Evolutionary conservation across 306 rosid species (phyloP), one percentile per base, ranked within the genome.

Genomic region (Cicer yamashitae): DNA sequence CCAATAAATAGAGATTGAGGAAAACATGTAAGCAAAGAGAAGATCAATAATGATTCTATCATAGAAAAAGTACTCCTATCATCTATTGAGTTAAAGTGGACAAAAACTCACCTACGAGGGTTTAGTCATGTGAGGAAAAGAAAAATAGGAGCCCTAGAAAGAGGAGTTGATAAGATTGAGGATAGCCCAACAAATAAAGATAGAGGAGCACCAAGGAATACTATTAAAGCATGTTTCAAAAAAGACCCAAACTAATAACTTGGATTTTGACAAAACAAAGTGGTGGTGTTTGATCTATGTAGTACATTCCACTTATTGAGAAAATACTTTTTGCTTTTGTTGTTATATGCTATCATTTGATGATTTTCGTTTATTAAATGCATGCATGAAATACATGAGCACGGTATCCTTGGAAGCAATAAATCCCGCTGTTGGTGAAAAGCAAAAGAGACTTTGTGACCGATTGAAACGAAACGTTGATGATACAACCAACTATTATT

Each of bases 51-150:
- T 44, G 44, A 46, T 58, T 73, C 40, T 45, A 57, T 45, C 25
- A 59, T 59, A 57, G 77, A 58, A 59, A 58, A 44, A 73, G 68
- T 44, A 44, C 25, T 40, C 12, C 43, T 71, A 71, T 22, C 66
- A 54, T 2, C 13, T 73, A 58, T 59, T 14, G 20, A 7, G 58
- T 18, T 43, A 58, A 56, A 58, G 18, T 44, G 12, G 39, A 58
- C 57, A 54, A 57, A 57, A 44, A 43, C 45, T 67, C 1, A 43
- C 52, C 34, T 44, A 14, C 37, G 40, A 17, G 62, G 52, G 52
- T 62, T 74, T 59, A 58, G 41, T 10, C 12, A 46, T 13, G 14
- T 1, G 70, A 45, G 43, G 58, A 7, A 38, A 74, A 47, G 70
- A 60, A 15, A 40, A 70, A 17, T 48, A 57, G 17, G 17, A 51